A percentile compares a stretch with the other conserved stretches of the same genome.
Conservation (phyloP, 164 flowering plant species). For the Annona cherimola region DNA sequence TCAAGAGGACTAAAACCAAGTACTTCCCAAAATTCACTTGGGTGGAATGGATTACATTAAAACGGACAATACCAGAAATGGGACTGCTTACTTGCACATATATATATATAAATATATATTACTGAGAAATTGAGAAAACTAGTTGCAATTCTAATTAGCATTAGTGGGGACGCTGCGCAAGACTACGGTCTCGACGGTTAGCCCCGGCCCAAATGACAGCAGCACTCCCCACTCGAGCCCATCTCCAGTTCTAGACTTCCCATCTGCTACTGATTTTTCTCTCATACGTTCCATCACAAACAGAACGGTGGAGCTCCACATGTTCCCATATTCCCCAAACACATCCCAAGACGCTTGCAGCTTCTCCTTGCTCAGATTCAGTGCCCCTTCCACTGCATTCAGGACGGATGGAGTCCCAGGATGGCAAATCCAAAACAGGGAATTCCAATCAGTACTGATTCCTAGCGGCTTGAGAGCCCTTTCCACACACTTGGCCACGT, state of each 20-base stretch:
- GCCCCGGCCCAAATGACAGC: constrained; percentile 21
- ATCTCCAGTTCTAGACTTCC: constrained; percentile 10
- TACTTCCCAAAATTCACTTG: no score
- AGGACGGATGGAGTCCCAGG: constrained; percentile 42
- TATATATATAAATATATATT: no score
- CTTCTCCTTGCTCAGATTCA: constrained; percentile 31
- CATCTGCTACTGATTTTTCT: constrained; percentile 12
- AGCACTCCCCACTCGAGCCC: constrained; percentile 24
- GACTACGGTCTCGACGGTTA: constrained; percentile 22
- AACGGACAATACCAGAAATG: no score
- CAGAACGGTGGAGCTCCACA: constrained; percentile 18
- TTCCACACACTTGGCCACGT: constrained; percentile 28
- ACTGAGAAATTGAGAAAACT: no score
- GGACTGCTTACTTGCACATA: no score
- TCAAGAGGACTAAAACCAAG: no score
- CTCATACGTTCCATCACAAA: constrained; percentile 20
- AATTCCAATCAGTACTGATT: constrained; percentile 40
- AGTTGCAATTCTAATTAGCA: no score
- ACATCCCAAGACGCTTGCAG: constrained; percentile 32
- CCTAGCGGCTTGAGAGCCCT: constrained; percentile 42
- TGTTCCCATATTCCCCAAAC: constrained; percentile 23
- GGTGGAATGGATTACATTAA: no score
- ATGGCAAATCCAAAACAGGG: constrained; percentile 35
- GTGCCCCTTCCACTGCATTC: constrained; percentile 29
- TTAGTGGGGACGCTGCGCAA: constrained; percentile 10